Evolutionary conservation across 2,329 filamentous ascomycete species (phyloP).

Genomic region (Fusarium odoratissimum): DNA sequence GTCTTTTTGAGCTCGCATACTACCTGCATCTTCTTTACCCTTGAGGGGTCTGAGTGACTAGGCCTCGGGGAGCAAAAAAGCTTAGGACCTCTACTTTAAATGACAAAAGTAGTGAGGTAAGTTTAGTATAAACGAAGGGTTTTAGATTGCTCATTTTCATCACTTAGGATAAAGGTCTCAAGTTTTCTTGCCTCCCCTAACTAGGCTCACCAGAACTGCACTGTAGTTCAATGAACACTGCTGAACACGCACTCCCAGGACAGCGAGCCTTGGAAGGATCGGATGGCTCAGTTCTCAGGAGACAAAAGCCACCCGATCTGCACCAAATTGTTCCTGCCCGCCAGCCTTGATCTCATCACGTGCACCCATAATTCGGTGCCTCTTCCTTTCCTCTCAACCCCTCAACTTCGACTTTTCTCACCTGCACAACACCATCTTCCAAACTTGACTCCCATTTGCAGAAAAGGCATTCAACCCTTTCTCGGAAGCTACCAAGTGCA

Average conservation of each 20-base stretch:
- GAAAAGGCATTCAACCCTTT: rapidly evolving
- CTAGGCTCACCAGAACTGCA: not conserved
- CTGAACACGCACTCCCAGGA: too few relatives aligned
- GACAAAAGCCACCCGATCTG: too few relatives aligned
- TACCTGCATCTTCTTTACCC: too few relatives aligned
- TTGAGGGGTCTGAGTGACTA: not conserved
- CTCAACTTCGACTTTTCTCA: not conserved
- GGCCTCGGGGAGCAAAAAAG: too few relatives aligned
- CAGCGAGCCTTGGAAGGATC: not conserved
- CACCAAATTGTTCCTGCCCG: not conserved
- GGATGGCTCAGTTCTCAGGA: not conserved
- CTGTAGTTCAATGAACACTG: not conserved
- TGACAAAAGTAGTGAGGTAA: too few relatives aligned
- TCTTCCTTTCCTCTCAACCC: not conserved
- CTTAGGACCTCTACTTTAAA: too few relatives aligned
- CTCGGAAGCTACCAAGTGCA: rapidly evolving
- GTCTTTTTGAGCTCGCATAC: too few relatives aligned
- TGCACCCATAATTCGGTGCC: not conserved
- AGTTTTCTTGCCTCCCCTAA: too few relatives aligned
- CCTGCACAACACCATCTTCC: not conserved
- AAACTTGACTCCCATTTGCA: not conserved
- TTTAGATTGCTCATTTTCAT: too few relatives aligned
- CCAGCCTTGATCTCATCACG: not conserved
- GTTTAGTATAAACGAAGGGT: too few relatives aligned
- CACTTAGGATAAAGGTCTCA: too few relatives aligned